Evolutionary conservation across 2,329 filamentous ascomycete genomes (phyloP), one percentile per base, ranked within the genome.

Genomic region (Fusarium albosuccineum): DNA sequence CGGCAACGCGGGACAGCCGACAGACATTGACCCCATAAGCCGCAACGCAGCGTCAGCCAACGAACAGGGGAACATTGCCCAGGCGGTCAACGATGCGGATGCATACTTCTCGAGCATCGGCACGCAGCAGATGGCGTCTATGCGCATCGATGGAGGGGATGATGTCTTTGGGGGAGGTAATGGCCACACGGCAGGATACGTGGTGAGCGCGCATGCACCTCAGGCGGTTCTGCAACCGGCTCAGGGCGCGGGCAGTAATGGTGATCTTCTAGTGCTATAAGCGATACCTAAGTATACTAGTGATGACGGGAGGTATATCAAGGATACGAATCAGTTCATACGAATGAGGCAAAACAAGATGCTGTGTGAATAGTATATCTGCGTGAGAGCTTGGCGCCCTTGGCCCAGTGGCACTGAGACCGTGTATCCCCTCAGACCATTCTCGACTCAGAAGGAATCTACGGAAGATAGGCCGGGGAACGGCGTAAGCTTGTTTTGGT

Each of bases 31-130:
- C 58, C 77, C 81, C 30, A 80, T 82, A 66, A 82, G 71, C 41
- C 75, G 77, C 22, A 69, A 73, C 22, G 68, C 71, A 34, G 62
- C 67, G 16, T 51, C 65, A 9, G 63, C 65, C 45, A 73, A 75
- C 60, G 73, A 73, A 41, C 72, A 77, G 49, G 74, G 82, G 6
- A 86, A 90, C 73, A 83, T 94, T 59, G 85, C 88, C 4, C 87
- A 89, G 27, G 93, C 93, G 2, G 89, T 97, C 36, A 92, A 86
- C 73, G 94, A 96, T 56, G 95, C 94, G 9, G 95, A 97, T 74
- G 89, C 91, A 14, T 97, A 97, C 79, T 98, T 97, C 79, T 90
- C 92, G 14, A 91, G 89, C 44, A 84, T 94, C n/a, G 89, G 90
- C 1, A 87, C 82, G 61, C 87, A 90, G 76, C 90, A 92, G 76